A percentile compares a stretch with the other conserved stretches of the same genome.
Conservation (phyloP, 345 rosid species). For the Salix viminalis region DNA sequence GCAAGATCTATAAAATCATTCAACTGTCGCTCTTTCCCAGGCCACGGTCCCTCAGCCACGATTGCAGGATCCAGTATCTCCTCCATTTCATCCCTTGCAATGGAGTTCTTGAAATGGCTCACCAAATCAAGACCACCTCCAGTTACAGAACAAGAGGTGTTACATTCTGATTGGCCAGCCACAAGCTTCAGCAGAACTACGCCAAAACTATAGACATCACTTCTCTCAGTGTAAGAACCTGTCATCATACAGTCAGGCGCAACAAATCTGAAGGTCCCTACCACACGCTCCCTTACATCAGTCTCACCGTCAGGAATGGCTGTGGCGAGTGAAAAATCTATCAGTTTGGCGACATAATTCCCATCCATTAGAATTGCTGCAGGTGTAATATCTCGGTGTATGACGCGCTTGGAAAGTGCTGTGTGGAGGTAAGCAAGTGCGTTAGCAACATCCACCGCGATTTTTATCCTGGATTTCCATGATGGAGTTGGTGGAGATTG, state of each 20-base stretch:
- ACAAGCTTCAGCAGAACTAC: too few relatives aligned
- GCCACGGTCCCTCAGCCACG: not conserved
- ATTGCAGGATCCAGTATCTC: conserved; percentile 14
- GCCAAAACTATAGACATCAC: too few relatives aligned
- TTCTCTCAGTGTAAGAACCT: too few relatives aligned
- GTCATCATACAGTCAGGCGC: too few relatives aligned
- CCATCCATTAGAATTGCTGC: not conserved
- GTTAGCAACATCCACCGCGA: not conserved
- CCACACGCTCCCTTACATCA: too few relatives aligned
- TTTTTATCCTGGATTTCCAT: conserved; percentile 1
- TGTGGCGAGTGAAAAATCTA: not conserved
- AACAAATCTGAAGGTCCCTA: too few relatives aligned
- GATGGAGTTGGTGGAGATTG: not conserved
- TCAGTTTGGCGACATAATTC: not conserved
- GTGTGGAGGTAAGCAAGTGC: not conserved
- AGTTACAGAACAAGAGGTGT: too few relatives aligned
- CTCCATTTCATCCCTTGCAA: not conserved
- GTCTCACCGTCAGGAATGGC: too few relatives aligned
- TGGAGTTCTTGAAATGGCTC: not conserved
- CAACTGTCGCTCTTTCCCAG: conserved; percentile 11
- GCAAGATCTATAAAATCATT: not conserved
- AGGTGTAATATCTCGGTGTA: not conserved
- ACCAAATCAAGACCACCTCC: too few relatives aligned
- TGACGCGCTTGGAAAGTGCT: not conserved
- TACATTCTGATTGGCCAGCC: too few relatives aligned